Evolutionary conservation across 2,329 filamentous ascomycete genomes (phyloP), one percentile per base, ranked within the genome.

Genomic region (Phyllosticta citriasiana): DNA sequence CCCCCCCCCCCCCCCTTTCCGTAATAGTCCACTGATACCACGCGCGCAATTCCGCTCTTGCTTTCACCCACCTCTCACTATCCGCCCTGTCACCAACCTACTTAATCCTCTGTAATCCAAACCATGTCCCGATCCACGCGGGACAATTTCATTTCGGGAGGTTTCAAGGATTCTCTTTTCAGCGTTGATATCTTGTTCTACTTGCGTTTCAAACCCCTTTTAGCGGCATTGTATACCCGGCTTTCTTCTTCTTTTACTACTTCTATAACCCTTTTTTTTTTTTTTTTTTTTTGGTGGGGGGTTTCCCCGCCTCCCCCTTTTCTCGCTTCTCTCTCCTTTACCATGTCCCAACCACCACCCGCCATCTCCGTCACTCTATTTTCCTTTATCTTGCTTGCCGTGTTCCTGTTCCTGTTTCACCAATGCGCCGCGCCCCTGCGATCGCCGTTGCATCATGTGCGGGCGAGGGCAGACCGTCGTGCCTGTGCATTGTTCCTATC

Each of bases 161-260:
- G 33, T 40, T 47, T 33, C 54, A 22, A 55, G 53, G 55, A 19
- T 19, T 30, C n/a, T 14, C 27, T 53, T 27, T 19, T 56, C 14
- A 14, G 8, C 22, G 53, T 24, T 22, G 9, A 24, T 47, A 19
- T 54, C 16, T 14, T 33, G 53, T 56, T 27, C 27, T 25, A 33
- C 25, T 47, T 51, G 27, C 40, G 47, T 61, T 47, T 57, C 40
- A 30, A 30, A 30, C 27, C 27, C 12, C 26, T 26, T 57, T 57
- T 57, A 61, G 58, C 58, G 58, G 61, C 61, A 61, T 61, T 57
- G 60, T 61, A 61, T 61, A 61, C 60, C 60, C 59, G 54, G 55
- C 52, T 25, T 55, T n/a, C 55, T 58, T n/a, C 55, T 58, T 61
- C 35, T 40, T 35, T 12, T 51, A 22, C 19, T 22, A 22, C 2